phyloP scores from a whole-genome alignment of 2,329 filamentous ascomycete genomes.

The Diaporthe nobilis region DNA sequence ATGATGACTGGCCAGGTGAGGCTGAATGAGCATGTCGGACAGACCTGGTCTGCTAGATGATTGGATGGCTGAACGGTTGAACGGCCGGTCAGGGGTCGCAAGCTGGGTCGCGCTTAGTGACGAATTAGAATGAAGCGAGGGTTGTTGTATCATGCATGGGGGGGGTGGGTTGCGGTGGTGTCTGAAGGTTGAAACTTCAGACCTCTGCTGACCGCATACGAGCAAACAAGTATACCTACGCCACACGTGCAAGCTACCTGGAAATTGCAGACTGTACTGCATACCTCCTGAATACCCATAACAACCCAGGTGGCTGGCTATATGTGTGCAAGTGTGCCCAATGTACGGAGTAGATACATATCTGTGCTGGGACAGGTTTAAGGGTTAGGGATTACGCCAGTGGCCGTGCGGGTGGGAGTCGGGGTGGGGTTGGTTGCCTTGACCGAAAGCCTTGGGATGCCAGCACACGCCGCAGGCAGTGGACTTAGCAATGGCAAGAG shows the following conservation, averaged over 20 bases:
- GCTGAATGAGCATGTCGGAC: conserved; percentile 32
- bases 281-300: background rate
- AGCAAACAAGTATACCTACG: background rate
- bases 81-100: conserved; percentile 23
- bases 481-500: background rate
- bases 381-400: background rate
- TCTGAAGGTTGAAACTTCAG: background rate
- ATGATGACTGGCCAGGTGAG: conserved; percentile 33
- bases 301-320: background rate
- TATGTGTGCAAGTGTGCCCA: background rate
- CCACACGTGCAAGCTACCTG: too few relatives aligned
- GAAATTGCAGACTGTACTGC: background rate
- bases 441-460: too few relatives aligned
- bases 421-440: background rate
- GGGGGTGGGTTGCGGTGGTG: too few relatives aligned
- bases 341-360: background rate
- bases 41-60: background rate
- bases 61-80: conserved; percentile 6
- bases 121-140: conserved; percentile 14
- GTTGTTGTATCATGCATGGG: background rate
- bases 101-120: conserved; percentile 21
- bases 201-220: background rate
- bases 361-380: background rate
- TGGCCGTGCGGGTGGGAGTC: background rate
- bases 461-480: too few relatives aligned